Conservation (phyloP, 352 stramenopile species). For the Phytophthora rubi region DNA sequence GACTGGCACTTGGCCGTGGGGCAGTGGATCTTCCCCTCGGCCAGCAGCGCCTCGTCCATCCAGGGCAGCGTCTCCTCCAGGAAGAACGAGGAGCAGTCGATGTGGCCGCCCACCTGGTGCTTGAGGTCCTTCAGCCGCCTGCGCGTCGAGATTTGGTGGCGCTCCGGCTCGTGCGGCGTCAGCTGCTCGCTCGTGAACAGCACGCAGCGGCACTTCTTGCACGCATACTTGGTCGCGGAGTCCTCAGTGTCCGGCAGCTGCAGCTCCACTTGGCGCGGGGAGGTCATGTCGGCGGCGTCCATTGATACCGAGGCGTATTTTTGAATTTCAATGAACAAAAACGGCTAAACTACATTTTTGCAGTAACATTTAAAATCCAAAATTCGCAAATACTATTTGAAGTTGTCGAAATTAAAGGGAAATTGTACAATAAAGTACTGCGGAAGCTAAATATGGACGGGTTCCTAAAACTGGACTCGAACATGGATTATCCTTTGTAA, state of each 20-base stretch:
- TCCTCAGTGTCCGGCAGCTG: slow-evolving; percentile 8
- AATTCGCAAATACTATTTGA: too few relatives aligned
- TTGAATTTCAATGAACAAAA: too few relatives aligned
- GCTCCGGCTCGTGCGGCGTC: slow-evolving; percentile 60
- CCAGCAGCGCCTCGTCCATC: slow-evolving; percentile 73
- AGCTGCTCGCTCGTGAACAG: slow-evolving; percentile 73
- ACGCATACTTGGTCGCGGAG: slow-evolving; percentile 52
- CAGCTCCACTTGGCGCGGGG: slow-evolving; percentile 18
- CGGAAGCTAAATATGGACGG: not conserved
- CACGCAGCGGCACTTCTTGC: slow-evolving; percentile 72
- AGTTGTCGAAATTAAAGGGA: too few relatives aligned
- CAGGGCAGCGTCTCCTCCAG: slow-evolving; percentile 68
- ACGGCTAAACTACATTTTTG: too few relatives aligned
- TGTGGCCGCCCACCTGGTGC: slow-evolving; percentile 44
- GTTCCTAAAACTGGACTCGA: not conserved
- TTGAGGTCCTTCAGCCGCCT: slow-evolving; percentile 79
- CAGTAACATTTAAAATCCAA: too few relatives aligned
- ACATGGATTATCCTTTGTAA: not conserved
- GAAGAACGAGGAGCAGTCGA: slow-evolving; percentile 74
- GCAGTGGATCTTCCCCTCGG: slow-evolving; percentile 77
- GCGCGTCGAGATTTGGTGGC: slow-evolving; percentile 70
- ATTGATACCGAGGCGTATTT: not conserved
- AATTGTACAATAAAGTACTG: too few relatives aligned
- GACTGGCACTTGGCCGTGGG: slow-evolving; percentile 74
- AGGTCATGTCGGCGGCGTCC: slow-evolving; percentile 3